phyloP scores from a whole-genome alignment of 1,139 yeast genomes.

The Meyerozyma smithsonii region DNA sequence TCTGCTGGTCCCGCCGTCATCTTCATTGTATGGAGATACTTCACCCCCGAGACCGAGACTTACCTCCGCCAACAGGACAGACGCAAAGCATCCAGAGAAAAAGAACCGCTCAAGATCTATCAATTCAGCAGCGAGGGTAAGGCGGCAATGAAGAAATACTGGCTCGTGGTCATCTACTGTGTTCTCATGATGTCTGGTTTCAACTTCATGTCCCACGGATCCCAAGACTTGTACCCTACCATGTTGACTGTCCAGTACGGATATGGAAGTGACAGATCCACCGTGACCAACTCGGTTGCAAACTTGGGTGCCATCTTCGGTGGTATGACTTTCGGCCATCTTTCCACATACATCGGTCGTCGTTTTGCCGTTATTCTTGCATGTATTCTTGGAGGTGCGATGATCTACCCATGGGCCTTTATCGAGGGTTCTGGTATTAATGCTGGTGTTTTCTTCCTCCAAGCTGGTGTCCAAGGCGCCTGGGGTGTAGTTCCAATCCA shows the following conservation, averaged over 20 bases:
- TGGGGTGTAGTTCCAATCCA: constrained; percentile 87
- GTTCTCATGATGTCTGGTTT: constrained; percentile 39
- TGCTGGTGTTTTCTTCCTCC: constrained; percentile 76
- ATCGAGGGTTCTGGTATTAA: constrained; percentile 49
- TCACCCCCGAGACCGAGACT: constrained; percentile 36
- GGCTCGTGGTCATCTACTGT: constrained; percentile 34
- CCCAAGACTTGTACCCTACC: constrained; percentile 72
- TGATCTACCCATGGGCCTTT: constrained; percentile 74
- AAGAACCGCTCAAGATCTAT: constrained; percentile 9
- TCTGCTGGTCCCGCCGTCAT: constrained; percentile 39
- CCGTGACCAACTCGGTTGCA: constrained; percentile 67
- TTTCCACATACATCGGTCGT: constrained; percentile 57
- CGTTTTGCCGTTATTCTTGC: constrained; percentile 49
- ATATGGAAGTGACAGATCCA: constrained; percentile 46
- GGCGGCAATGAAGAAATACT: constrained; percentile 28
- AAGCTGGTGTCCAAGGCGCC: constrained; percentile 79
- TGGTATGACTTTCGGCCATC: constrained; percentile 58
- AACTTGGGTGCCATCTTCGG: constrained; percentile 68
- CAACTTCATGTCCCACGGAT: constrained; percentile 64
- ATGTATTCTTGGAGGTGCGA: constrained; percentile 62
- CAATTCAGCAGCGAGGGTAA: constrained; percentile 19
- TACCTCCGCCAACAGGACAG: constrained; percentile 23
- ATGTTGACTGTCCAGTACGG: constrained; percentile 49
- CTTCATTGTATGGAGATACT: constrained; percentile 32
- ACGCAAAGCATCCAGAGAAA: constrained; percentile 12